Percentiles rank a stretch among this genome's conserved stretches.
phyloP scores from a whole-genome alignment of 768 basidiomycete species.

The Galerina marginata region DNA sequence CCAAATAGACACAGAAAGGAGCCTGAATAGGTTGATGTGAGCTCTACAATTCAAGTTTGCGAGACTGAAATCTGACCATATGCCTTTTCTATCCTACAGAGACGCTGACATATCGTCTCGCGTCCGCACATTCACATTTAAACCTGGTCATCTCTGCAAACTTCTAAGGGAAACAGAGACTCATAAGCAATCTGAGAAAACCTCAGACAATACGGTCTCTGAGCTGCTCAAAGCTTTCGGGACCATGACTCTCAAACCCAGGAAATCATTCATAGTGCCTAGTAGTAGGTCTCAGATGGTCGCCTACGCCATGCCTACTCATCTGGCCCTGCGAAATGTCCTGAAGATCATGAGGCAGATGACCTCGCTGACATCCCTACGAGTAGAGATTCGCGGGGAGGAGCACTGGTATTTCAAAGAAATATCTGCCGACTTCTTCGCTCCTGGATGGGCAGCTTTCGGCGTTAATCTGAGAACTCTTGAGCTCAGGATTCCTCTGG shows the following conservation, averaged over 20 bases:
- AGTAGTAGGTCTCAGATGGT: not conserved
- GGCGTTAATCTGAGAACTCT: constrained; percentile 21
- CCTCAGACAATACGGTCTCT: not conserved
- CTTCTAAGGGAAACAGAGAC: constrained; percentile 1
- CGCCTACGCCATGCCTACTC: not conserved
- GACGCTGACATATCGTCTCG: constrained; percentile 18
- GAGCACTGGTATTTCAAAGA: constrained; percentile 13
- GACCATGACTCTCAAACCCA: not conserved
- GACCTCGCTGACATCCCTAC: constrained; percentile 9
- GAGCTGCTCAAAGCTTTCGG: constrained; percentile 6
- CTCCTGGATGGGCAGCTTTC: constrained; percentile 27
- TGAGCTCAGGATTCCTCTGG: constrained; percentile 26
- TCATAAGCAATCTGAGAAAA: not conserved
- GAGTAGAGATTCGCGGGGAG: constrained; percentile 4
- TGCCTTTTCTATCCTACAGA: not conserved
- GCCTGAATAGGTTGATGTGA: constrained; percentile 11
- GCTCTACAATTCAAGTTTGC: not conserved
- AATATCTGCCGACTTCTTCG: constrained; percentile 15
- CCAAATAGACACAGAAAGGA: constrained; percentile 3
- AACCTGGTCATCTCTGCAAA: constrained; percentile 17
- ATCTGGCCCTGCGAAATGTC: constrained; percentile 6
- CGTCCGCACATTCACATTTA: constrained; percentile 12
- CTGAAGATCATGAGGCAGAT: constrained; percentile 18
- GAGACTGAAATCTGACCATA: not conserved
- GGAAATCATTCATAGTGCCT: not conserved